These are phyloP conservation scores for Rhizoclosmatium sp. DNA, from an alignment of 192 early-diverging fungal species.

Conservation along the genomic window DNA sequence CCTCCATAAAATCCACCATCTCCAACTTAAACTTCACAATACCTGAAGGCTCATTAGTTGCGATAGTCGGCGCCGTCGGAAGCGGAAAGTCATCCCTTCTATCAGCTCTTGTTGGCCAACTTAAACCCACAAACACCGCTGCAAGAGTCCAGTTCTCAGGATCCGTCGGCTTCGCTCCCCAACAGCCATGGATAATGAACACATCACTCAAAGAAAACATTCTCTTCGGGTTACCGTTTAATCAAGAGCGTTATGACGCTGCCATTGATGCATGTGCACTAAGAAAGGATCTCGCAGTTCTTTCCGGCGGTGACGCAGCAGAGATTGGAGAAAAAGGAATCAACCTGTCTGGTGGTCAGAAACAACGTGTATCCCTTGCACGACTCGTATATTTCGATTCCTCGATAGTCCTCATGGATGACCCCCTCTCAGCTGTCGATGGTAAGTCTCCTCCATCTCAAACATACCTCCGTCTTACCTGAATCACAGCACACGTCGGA, in stretches of 20 bases:
- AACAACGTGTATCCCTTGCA: conserved; percentile 80
- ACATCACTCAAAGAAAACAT: conserved; percentile 71
- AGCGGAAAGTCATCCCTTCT: conserved; percentile 53
- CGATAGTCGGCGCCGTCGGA: conserved; percentile 63
- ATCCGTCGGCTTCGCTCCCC: conserved; percentile 78
- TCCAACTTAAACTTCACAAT: conserved; percentile 42
- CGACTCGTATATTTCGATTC: conserved; percentile 71
- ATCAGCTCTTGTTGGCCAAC: conserved; percentile 46
- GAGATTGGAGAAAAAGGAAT: conserved; percentile 67
- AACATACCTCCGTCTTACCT: conserved; percentile 36
- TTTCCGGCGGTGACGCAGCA: conserved; percentile 71
- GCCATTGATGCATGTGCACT: conserved; percentile 77
- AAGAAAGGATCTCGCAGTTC: conserved; percentile 68
- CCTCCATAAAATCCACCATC: not conserved
- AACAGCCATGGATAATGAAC: conserved; percentile 86
- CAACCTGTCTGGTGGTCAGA: conserved; percentile 76
- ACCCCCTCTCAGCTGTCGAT: conserved; percentile 87
- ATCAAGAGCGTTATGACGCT: conserved; percentile 65
- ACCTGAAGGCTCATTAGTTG: conserved; percentile 51
- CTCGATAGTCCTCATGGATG: conserved; percentile 63
- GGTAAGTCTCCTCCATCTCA: conserved; percentile 31
- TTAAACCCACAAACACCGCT: conserved; percentile 27
- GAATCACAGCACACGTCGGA: conserved; percentile 58
- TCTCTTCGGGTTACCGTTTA: conserved; percentile 70
- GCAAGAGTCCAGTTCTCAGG: conserved; percentile 69